Conservation (phyloP, 805 yeast genomes). For the Maudiozyma pseudohumilis region DNA sequence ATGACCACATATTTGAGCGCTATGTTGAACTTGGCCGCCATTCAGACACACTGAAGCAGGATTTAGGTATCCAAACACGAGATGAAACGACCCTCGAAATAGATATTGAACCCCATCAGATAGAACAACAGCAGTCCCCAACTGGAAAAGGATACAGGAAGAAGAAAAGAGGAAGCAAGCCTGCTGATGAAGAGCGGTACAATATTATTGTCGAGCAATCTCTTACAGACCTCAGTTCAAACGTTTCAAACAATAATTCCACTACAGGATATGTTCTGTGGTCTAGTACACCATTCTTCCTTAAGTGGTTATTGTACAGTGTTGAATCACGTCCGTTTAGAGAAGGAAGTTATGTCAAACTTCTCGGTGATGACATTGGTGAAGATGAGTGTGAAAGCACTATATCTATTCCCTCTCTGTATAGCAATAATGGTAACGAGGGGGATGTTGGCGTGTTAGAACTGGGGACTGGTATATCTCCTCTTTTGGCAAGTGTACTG, state of each 20-base stretch:
- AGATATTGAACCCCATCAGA: constrained; percentile 17
- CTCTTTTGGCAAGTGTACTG: constrained; percentile 20
- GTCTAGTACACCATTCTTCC: constrained; percentile 27
- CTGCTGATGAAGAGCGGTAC: constrained; percentile 9
- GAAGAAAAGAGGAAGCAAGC: neutral
- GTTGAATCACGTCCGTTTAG: constrained; percentile 12
- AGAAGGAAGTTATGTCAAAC: constrained; percentile 8
- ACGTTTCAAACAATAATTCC: constrained; percentile 25
- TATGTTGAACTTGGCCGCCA: constrained; percentile 19
- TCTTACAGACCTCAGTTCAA: constrained; percentile 22
- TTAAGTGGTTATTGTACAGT: constrained; percentile 27
- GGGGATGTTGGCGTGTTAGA: constrained; percentile 17
- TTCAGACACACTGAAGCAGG: constrained; percentile 20
- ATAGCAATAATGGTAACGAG: neutral
- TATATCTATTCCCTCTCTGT: constrained; percentile 1
- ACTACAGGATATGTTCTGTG: constrained; percentile 31
- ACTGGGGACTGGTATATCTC: constrained; percentile 28
- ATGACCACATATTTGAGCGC: constrained; percentile 27
- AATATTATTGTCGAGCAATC: constrained; percentile 22
- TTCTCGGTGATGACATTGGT: neutral
- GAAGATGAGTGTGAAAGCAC: neutral
- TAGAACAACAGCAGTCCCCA: neutral
- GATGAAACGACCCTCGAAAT: constrained; percentile 8
- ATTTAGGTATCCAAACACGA: constrained; percentile 25
- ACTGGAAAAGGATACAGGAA: neutral